Evolutionary conservation across 2,329 filamentous ascomycete species (phyloP), one percentile per base, ranked within the genome.

Genomic region (Blumeria graminis): DNA sequence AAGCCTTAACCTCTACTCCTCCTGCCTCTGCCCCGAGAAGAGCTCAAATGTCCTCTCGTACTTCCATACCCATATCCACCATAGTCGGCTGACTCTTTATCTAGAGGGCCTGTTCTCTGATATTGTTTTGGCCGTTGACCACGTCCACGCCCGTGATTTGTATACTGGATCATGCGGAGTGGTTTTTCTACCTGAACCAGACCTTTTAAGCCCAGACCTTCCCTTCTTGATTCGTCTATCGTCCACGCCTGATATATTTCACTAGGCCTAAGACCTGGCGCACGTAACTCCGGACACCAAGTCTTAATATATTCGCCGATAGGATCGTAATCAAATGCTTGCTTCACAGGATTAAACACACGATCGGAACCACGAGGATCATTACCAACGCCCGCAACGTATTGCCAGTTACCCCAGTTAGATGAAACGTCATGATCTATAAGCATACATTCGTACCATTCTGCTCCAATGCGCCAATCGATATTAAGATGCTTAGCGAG

Each of bases 351-450:
- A 63, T 90, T 90, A 72, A 89, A 89, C 13, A 84, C 76, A n/a
- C 85, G 72, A 6, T 63, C 63, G 61, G 83, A 77, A 6, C 80
- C 79, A 22, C 84, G 71, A 0, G 84, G 85, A 61, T 90, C 84
- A 60, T 88, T 89, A 7, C 86, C 85, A 0, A 90, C 83, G 0
- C 85, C 85, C 0, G 84, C 76, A 0, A 86, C 77, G 59, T 90
- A 90, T 66, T 88, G 84, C 85, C 84, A 89, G 63, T 87, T 88
- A 9, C 80, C 80, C 84, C 84, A 90, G 61, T 89, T 89, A 58
- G 75, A 82, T 13, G 76, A 78, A 0, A 84, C 74, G 61, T 90
- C 85, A 65, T 89, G 87, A 65, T 92, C 86, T 34, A 82, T 72
- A 3, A 89, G 72, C 64, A 84, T 70, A 64, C 75, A 77, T 65